Base-by-base conservation (phyloP, 768 basidiomycete species). In the Podaxis mareebaensis region DNA sequence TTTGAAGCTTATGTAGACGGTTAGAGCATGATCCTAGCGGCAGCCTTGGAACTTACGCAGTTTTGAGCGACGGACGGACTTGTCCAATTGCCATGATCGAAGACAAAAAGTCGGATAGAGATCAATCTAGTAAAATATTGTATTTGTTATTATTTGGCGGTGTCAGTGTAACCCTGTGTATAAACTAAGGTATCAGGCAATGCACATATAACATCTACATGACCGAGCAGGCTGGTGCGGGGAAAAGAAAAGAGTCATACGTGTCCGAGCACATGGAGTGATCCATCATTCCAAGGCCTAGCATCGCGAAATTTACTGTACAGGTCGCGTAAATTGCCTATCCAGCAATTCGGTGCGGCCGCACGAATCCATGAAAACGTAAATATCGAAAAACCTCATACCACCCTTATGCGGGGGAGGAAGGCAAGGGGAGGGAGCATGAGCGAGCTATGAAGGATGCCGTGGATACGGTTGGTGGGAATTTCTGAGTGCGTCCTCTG, bases 1-100 rank as follows among this genome's bases (percentile, higher is more conserved):
- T 75, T 89, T 90, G 76, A 91, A 95, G 33, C 93, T 95, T 61
- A 15, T 13, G n/a, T n/a, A 28, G 56, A 28, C 53, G 15, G 17
- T 42, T 52, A 54, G 60, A 33, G 42, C 38, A 24, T 49, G n/a
- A 62, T 38, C 53, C 6, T 46, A 3, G 13, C 20, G 12, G 49
- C 22, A 12, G 51, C 55, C 22, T 58, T 30, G 42, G 36, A 15
- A 78, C 85, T 44, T 75, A 90, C 88, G 86, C 81, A 62, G 86
- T 89, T 76, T 83, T 90, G 46, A 85, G 75, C 73, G 83, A 86
- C 60, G 80, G 77, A 46, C 78, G 79, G 64, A 58, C 69, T 44
- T 72, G 36, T 48, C 74, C 66, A 59, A 77, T 70, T 7, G 75
- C 69, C 80, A 81, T 81, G 59, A 46, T 53, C 20, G 38, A 48